Conservation (phyloP, 73 alveolate species). For the Paramecium pentaurelia region DNA sequence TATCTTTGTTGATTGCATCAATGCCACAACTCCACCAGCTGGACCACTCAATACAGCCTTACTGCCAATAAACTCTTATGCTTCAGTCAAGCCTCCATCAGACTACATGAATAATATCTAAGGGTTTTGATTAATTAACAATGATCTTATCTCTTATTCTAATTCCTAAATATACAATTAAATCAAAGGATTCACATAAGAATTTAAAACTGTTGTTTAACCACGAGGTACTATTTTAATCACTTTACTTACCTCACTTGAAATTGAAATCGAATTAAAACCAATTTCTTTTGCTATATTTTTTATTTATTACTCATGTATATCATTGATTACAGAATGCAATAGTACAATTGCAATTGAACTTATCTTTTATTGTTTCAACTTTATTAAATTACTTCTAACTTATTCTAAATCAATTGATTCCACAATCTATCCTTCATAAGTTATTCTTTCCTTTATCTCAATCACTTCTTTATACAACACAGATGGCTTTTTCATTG, state of each 20-base stretch:
- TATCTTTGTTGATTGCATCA: conserved; percentile 59
- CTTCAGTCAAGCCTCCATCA: conserved; percentile 84
- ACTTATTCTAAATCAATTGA: not conserved
- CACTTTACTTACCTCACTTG: conserved; percentile 10
- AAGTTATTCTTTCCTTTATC: not conserved
- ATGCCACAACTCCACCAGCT: conserved; percentile 95
- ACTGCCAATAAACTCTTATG: conserved; percentile 69
- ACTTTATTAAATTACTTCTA: conserved; percentile 46
- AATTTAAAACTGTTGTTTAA: conserved; percentile 22
- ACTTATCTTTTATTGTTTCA: not conserved
- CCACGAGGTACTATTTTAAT: conserved; percentile 16
- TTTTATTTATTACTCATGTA: not conserved
- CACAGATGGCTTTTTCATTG: not conserved
- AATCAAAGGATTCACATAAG: not conserved
- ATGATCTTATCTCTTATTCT: not conserved
- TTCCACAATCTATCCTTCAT: not conserved
- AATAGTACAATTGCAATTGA: not conserved
- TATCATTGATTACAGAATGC: not conserved
- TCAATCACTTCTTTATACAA: not conserved
- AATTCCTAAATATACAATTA: not conserved
- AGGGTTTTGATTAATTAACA: not conserved
- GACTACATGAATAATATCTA: conserved; percentile 76
- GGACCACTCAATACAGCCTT: conserved; percentile 89
- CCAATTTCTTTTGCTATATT: not conserved
- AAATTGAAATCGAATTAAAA: not conserved